Percentiles rank a stretch among this genome's conserved stretches.
Evolutionary conservation across 768 basidiomycete genomes (phyloP).

Genomic region (Suillus subluteus): DNA sequence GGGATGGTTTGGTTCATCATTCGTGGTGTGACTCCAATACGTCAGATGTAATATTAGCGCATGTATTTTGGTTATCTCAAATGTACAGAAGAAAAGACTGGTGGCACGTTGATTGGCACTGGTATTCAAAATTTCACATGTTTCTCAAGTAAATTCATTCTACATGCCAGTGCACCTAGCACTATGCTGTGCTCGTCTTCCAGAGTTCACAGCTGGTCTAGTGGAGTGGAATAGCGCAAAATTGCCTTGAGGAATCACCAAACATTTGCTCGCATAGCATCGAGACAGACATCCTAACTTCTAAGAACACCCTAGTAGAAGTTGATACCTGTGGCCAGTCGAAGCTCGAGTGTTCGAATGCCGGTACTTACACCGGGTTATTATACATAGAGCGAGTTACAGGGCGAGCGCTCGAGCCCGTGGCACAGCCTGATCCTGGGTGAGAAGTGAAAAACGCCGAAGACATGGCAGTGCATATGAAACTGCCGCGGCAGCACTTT

Average conservation of each 20-base stretch:
- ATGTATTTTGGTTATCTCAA: background rate
- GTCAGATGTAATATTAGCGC: background rate
- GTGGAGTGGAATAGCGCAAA: background rate
- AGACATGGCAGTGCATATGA: too few relatives aligned
- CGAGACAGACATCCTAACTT: background rate
- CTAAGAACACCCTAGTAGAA: background rate
- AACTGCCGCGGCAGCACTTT: too few relatives aligned
- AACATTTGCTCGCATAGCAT: background rate
- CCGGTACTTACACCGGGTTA: too few relatives aligned
- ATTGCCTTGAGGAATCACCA: background rate
- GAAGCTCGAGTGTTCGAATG: background rate
- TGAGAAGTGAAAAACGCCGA: too few relatives aligned
- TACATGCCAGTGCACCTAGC: too few relatives aligned
- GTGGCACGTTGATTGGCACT: background rate
- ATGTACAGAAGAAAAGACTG: too few relatives aligned
- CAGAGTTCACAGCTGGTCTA: background rate
- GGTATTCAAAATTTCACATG: background rate
- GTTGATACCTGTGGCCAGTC: background rate
- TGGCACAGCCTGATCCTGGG: too few relatives aligned
- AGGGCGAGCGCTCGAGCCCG: too few relatives aligned
- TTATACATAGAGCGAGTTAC: too few relatives aligned
- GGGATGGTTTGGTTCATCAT: too few relatives aligned
- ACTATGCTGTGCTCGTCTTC: background rate
- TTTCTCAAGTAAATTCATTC: background rate
- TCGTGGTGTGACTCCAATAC: background rate